phyloP scores from a whole-genome alignment of 441 rosid species.

The Populus hybrid region DNA sequence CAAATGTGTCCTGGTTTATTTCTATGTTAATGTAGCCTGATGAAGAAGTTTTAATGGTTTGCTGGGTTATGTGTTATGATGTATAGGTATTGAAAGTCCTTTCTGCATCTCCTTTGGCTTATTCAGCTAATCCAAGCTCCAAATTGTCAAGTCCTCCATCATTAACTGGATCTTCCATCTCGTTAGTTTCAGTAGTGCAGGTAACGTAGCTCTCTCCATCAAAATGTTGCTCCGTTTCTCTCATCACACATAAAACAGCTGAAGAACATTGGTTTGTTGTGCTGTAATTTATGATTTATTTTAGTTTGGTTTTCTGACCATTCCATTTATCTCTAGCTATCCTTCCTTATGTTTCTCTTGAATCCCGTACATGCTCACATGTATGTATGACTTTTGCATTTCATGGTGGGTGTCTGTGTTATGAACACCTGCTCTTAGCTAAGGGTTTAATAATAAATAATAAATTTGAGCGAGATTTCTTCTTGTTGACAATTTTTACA shows the following conservation, averaged over 20 bases:
- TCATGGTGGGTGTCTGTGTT: not conserved
- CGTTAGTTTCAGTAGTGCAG: conserved; percentile 83
- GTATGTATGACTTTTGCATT: not conserved
- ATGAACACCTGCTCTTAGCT: not conserved
- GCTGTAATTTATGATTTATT: not conserved
- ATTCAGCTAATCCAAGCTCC: conserved; percentile 73
- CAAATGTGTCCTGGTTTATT: not conserved
- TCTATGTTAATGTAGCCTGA: not conserved
- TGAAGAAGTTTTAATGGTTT: not conserved
- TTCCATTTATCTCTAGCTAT: not conserved
- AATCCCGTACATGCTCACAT: not conserved
- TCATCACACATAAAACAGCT: not conserved
- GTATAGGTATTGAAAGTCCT: conserved; percentile 68
- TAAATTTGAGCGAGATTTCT: conserved; percentile 6
- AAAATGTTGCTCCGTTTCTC: not conserved
- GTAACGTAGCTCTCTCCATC: conserved; percentile 23
- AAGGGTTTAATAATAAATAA: not conserved
- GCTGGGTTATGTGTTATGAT: not conserved
- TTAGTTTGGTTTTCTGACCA: not conserved
- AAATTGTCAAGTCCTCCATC: conserved; percentile 64
- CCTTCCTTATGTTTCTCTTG: not conserved
- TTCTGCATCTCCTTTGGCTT: conserved; percentile 79
- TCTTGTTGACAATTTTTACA: conserved; percentile 9
- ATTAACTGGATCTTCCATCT: conserved; percentile 64
- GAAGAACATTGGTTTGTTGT: not conserved